Evolutionary conservation across 352 stramenopile genomes (phyloP), one percentile per base, ranked within the genome.

Genomic region (Phytophthora kernoviae): DNA sequence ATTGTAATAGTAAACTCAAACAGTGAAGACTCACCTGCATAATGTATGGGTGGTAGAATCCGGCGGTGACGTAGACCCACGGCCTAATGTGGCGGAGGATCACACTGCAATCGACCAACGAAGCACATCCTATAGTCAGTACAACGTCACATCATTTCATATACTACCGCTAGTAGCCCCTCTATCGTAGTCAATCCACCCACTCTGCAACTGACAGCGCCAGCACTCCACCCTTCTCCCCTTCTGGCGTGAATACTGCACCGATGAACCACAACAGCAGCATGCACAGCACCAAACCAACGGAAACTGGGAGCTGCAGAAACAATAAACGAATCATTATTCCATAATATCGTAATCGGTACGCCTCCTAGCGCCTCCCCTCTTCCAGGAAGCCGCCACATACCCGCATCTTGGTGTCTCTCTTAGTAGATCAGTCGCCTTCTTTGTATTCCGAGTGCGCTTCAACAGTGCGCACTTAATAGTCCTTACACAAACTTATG

Each of bases 41-140:
- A 12, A 92, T 52, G 54, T 93, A 73, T 15, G 86, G 87, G 48
- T 96, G 83, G 58, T 96, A 96, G 59, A 94, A 96, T 4, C 85
- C 85, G 7, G 87, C 79, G 5, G 87, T 94, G 45, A 94, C 49
- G 62, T 92, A 94, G 32, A 93, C 80, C 87, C 87, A 96, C 18
- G 87, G 87, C 2, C 87, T 84, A 24, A 96, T 96, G 51, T 96
- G 87, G 45, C 76, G 69, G 36, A 96, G 58, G 47, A 96, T 96
- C 47, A 84, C 85, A 62, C 87, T 96, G 36, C 6, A 40, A 30
- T 6, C 24, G 24, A 30, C 24, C 24, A 30, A 30, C 24, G 24
- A 18, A 34, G 6, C 9, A 40, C 11, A 41, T 4, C 30, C 1
- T 36, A 5, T 4, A 42, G 6, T 47, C 4, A 55, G 15, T 60